Evolutionary conservation across 2,329 filamentous ascomycete species (phyloP), one percentile per base, ranked within the genome.

Genomic region (Nannizziopsis barbatae): DNA sequence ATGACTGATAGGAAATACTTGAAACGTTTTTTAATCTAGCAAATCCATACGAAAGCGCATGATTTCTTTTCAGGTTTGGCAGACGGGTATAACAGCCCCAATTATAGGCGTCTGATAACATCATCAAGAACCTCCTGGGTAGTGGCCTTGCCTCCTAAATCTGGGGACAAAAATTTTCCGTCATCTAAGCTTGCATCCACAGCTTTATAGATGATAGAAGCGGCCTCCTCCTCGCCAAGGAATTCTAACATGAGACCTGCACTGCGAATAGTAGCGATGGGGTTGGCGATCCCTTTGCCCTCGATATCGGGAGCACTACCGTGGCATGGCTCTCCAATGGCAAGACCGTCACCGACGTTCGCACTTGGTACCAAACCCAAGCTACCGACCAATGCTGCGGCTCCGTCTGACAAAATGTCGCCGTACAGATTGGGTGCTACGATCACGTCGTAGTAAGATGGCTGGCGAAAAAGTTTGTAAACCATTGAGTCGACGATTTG

Each of bases 401-500:
- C 90, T 56, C 88, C 90, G 67, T 98, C 92, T 1, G 88, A 95
- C 35, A 98, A 76, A 57, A 98, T 92, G 68, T 98, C 92, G 57
- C 92, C 92, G 71, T 98, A 96, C 53, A 98, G 77, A 72, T 96
- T 96, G 45, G 90, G 92, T 7, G 90, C 92, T 41, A 98, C 92
- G 58, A 98, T 94, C 57, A 96, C 90, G 66, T 98, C 92, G 79
- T 96, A 98, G 62, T 83, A 84, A 62, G 83, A 77, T 38, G 92
- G 92, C 70, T 96, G 87, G 53, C 90, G 86, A 81, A 96, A 96
- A 50, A 98, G 84, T 75, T 96, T 96, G 80, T 96, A 96, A 50
- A 96, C 88, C 92, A 98, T 98, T 53, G 84, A 90, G 71, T 98
- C 92, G 54, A 98, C 90, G 58, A 98, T 98, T 73, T 98, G 92